Evolutionary conservation across 2,329 filamentous ascomycete species (phyloP), one percentile per base, ranked within the genome.

Genomic region (Coniochaeta hoffmannii): DNA sequence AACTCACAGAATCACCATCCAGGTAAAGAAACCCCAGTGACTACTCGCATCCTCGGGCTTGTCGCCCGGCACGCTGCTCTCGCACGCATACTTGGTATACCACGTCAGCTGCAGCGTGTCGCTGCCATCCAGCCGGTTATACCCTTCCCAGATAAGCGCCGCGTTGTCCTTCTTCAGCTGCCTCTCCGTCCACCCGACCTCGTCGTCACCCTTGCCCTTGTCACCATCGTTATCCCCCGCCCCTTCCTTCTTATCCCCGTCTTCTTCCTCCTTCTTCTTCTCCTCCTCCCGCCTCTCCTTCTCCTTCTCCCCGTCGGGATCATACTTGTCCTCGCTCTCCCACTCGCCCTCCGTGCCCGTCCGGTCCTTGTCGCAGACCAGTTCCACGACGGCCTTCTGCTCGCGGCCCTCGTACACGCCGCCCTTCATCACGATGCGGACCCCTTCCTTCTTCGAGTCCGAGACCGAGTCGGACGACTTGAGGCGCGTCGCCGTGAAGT

Each of bases 1-100:
- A 60, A 79, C 89, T 79, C 74, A 96, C 91, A 97, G 84, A 62
- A 99, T 85, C 62, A 97, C 83, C 66, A 97, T 82, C 94, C 94
- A 99, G 17, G 93, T 97, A 66, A 97, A 97, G 77, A 97, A 94
- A 1, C 94, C 94, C 94, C 93, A 97, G 66, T 83, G 80, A 17
- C 70, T 71, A 54, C 77, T 76, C 55, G 67, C 62, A 19, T 70
- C 71, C 41, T 76, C 76, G 72, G 50, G 74, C 72, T 62, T 74
- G 74, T 76, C 73, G 35, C 67, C 71, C 62, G 26, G 68, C 63
- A 64, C 17, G 70, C 65, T 4, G 59, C 73, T 76, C 66, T 90
- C 86, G 69, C 94, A 97, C 0, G 90, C 93, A 66, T 90, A 86
- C 70, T 93, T 90, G 14, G 93, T 97, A 66, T 81, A 76, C 93